phyloP scores from a whole-genome alignment of 768 basidiomycete species.

The Suillus cothurnatus region DNA sequence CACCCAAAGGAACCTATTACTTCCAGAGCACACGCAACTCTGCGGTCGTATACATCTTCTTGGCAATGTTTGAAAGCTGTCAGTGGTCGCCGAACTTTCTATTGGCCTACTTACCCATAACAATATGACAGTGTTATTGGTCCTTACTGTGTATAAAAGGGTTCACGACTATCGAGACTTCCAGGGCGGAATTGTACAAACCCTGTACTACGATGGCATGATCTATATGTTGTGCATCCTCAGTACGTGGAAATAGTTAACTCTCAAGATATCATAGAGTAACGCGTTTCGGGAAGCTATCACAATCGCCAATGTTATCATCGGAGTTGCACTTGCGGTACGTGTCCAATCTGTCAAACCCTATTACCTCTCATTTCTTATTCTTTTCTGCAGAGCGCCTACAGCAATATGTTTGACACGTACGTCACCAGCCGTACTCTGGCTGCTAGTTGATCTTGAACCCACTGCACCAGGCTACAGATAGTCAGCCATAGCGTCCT shows the following conservation, averaged over 20 bases:
- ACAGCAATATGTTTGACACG: background rate
- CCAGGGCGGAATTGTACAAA: constrained; percentile 15
- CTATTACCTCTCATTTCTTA: background rate
- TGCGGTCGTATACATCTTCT: background rate
- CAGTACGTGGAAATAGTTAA: constrained; percentile 5
- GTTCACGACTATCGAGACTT: background rate
- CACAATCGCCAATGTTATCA: constrained; percentile 16
- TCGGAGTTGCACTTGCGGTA: constrained; percentile 15
- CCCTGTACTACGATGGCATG: constrained; percentile 20
- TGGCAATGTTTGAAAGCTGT: background rate
- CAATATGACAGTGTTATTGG: background rate
- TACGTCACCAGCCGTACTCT: background rate
- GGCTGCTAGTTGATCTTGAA: background rate
- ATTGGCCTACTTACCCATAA: background rate
- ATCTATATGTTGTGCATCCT: constrained; percentile 21
- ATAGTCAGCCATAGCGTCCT: constrained; percentile 29
- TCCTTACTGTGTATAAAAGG: constrained; percentile 7
- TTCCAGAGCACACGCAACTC: background rate
- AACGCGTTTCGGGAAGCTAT: constrained; percentile 13
- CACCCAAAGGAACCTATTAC: background rate
- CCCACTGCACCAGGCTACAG: constrained; percentile 12
- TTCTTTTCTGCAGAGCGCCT: background rate
- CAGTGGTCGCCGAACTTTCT: background rate
- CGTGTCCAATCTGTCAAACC: background rate
- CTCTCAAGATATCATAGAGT: background rate